Evolutionary conservation across 2,329 filamentous ascomycete genomes (phyloP).

Genomic region (Aurifilum marmelostoma): DNA sequence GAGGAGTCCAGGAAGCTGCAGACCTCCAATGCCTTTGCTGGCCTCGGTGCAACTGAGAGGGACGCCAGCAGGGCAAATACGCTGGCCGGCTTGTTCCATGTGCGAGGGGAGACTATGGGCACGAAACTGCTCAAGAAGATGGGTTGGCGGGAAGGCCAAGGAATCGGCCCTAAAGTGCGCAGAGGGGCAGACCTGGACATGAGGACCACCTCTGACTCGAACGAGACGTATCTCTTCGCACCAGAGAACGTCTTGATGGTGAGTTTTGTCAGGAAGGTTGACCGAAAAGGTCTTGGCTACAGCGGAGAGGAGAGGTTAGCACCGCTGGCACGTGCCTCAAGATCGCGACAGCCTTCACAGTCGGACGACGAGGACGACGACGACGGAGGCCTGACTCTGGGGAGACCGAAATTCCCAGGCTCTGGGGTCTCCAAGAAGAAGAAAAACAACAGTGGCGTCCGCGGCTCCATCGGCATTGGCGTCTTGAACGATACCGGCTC

Average conservation of each 20-base stretch:
- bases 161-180: conserved; percentile 83
- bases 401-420: conserved; percentile 32
- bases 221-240: conserved; percentile 74
- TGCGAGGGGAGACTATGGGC: conserved; percentile 82
- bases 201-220: conserved; percentile 42
- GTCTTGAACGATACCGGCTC: conserved; percentile 91
- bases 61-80: conserved; percentile 53
- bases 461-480: conserved; percentile 81
- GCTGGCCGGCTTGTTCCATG: conserved; percentile 73
- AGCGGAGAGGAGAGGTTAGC: conserved; percentile 60
- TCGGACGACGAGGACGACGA: conserved; percentile 51
- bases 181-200: conserved; percentile 71
- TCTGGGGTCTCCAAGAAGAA: conserved; percentile 29
- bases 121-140: conserved; percentile 83
- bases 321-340: conserved; percentile 35
- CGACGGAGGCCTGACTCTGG: conserved; percentile 32
- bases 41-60: conserved; percentile 69
- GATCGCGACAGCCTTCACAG: conserved; percentile 38
- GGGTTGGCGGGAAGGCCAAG: conserved; percentile 95
- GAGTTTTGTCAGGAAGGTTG: conserved; percentile 64
- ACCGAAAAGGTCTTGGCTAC: conserved; percentile 73
- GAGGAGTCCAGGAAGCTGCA: conserved; percentile 77
- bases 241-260: conserved; percentile 79
- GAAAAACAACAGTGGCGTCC: conserved; percentile 56
- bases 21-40: conserved; percentile 73